Base-by-base conservation (phyloP, 2,329 filamentous ascomycete species). In the Venturia oleaginea region DNA sequence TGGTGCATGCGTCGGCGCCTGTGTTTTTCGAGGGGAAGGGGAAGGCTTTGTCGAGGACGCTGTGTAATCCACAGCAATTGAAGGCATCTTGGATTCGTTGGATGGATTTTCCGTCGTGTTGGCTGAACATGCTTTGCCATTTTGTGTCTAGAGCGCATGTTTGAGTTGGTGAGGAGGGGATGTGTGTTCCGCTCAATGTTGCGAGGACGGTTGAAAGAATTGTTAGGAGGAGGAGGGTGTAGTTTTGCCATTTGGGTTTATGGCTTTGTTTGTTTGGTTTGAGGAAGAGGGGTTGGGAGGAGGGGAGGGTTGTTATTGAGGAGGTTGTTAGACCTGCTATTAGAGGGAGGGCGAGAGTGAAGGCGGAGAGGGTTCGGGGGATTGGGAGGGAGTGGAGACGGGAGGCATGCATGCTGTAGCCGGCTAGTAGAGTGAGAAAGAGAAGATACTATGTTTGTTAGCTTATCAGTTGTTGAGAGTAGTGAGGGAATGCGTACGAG, bases 21-120 rank as follows among this genome's bases (percentile, higher is more conserved):
- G 73, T 61, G 61, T 69, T 68, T 62, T 73, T 67, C 63, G 75
- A 64, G 63, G 78, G 77, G 65, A 88, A 89, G 0, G 88, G 88
- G 77, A 81, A 90, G 0, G 83, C 81, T 68, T 82, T 83, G 69
- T 91, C 86, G 37, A 71, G 73, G 34, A 84, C 71, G 4, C 77
- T 80, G 64, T 79, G 79, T 40, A 89, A 77, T 0, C 88, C 88
- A 68, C 88, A 91, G 75, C 88, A 91, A 8, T 81, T 71, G 38
- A 89, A 81, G 0, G 80, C 72, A 70, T 91, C 85, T 70, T 91
- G 88, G 61, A 91, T 86, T 1, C 75, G 73, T 51, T 79, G 76
- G 65, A 91, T 81, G 1, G 78, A 72, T 5, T 70, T 69, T 0
- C 67, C 78, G 64, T 89, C 77, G 66, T 86, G 84, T 0, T 70